phyloP scores from a whole-genome alignment of 75 land plant species.

The Isoetes taiwanensis region DNA sequence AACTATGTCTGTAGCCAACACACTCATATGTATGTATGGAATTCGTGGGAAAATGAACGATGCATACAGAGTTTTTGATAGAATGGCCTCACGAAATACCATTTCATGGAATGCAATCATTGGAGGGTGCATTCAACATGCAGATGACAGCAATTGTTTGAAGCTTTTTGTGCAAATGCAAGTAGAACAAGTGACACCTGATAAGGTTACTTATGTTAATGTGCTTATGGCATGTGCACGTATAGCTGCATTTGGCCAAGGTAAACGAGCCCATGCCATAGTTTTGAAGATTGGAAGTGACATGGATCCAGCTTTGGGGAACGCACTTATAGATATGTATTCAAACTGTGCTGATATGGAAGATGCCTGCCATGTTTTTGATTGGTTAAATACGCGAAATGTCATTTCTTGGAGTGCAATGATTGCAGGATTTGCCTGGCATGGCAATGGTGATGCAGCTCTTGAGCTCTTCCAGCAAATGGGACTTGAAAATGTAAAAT shows the following conservation, averaged over 20 bases:
- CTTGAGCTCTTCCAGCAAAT: slow-evolving; percentile 6
- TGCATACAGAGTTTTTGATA: slow-evolving; percentile 19
- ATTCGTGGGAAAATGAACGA: slow-evolving; percentile 1
- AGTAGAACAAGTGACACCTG: too few relatives aligned
- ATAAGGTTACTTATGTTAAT: too few relatives aligned
- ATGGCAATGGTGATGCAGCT: slow-evolving; percentile 9
- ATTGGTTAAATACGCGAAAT: not conserved
- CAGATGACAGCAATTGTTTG: too few relatives aligned
- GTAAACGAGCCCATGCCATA: not conserved
- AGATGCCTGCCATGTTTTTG: slow-evolving; percentile 9
- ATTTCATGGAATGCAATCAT: slow-evolving; percentile 21
- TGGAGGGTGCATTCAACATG: slow-evolving; percentile 1
- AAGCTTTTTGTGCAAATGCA: too few relatives aligned
- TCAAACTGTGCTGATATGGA: slow-evolving; percentile 8
- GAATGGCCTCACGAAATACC: slow-evolving; percentile 21
- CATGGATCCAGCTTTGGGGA: not conserved
- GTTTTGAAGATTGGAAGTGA: not conserved
- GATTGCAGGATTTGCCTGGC: not conserved
- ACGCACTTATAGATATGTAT: slow-evolving; percentile 14
- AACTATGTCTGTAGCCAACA: too few relatives aligned
- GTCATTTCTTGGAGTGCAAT: slow-evolving; percentile 7
- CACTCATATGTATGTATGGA: too few relatives aligned
- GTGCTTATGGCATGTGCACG: too few relatives aligned
- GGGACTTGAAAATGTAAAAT: not conserved
- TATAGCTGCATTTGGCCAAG: too few relatives aligned